Evolutionary conservation across 129 eudicot species (phyloP), one percentile per base, ranked within the genome.

Genomic region (Tagetes erecta): DNA sequence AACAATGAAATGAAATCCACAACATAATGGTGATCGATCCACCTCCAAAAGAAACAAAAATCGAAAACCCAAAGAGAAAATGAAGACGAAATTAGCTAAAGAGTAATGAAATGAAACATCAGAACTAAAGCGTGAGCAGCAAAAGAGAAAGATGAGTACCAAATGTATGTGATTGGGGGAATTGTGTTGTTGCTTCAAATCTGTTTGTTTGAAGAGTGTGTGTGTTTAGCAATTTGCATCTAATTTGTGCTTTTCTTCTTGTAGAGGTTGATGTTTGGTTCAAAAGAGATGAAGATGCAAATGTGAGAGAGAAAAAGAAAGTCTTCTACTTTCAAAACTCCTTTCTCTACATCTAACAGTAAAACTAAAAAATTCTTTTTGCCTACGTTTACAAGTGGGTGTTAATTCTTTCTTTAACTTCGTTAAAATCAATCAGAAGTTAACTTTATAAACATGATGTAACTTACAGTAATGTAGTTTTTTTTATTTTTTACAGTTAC

Each of bases 141-240:
- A 56, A 57, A 20, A 38, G 2, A 58, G 75, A 77, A 77, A 45
- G 81, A 77, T 68, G 70, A 50, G 3, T 74, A 77, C 81, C 76
- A 68, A 77, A 77, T 77, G 76, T 77, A 77, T 77, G 76, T 77
- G 75, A 77, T 56, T 45, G 8, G 3, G 67, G 80, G 65, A 64
- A 8, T 40, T 20, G 65, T 71, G 67, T 27, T 64, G 38, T 76
- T 55, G 74, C 13, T 67, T 42, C 13, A 66, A 76, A 55, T 67
- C 46, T 5, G 27, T 59, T 13, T 10, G 38, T 72, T 20, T 20
- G 27, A 20, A 20, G 27, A 20, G 39, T 34, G 47, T 58, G 66
- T n/a, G 14, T 42, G 49, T 6, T 41, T 30, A 53, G 10, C 13
- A 3, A 37, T 42, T 40, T 42, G 12, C 68, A 68, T 57, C 60